These are phyloP conservation scores for Penicillium occitanis DNA, from an alignment of 2,329 filamentous ascomycete genomes.

Conservation along the genomic window DNA sequence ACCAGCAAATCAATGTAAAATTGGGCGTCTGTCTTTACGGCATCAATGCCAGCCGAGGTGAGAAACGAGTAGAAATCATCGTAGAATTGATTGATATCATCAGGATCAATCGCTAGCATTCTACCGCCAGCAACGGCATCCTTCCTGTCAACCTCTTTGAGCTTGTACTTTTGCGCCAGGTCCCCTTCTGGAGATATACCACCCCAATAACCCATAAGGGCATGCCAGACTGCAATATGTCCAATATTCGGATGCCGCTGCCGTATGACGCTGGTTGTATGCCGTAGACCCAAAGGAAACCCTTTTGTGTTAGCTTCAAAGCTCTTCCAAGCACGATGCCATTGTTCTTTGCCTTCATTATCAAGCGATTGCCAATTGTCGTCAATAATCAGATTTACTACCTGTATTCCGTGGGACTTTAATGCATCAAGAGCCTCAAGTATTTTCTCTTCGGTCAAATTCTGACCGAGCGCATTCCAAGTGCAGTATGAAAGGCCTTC, in stretches of 20 bases:
- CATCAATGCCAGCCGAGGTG: conserved; percentile 69
- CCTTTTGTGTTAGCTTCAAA: conserved; percentile 81
- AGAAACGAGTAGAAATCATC: conserved; percentile 90
- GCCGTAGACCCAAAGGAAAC: conserved; percentile 78
- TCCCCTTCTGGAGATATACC: conserved; percentile 74
- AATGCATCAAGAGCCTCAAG: conserved; percentile 71
- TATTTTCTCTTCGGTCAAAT: conserved; percentile 77
- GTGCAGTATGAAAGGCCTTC: conserved; percentile 94
- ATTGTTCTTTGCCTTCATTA: conserved; percentile 53
- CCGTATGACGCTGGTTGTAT: conserved; percentile 68
- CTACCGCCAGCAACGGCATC: conserved; percentile 58
- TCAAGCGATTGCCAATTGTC: conserved; percentile 91
- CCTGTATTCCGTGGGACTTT: conserved; percentile 68
- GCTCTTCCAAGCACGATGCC: conserved; percentile 64
- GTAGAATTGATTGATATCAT: conserved; percentile 76
- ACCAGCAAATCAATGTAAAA: conserved; percentile 79
- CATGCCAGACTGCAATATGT: conserved; percentile 93
- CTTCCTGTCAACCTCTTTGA: conserved; percentile 57
- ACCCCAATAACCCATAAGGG: conserved; percentile 85
- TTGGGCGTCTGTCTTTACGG: conserved; percentile 90
- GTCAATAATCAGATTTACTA: conserved; percentile 89
- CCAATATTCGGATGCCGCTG: conserved; percentile 68
- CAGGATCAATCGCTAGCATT: conserved; percentile 70
- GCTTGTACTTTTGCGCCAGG: conserved; percentile 77
- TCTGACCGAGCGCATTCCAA: conserved; percentile 89